These are phyloP conservation scores for Penicillium sp. DNA, from an alignment of 2,329 filamentous ascomycete genomes.

Conservation along the genomic window DNA sequence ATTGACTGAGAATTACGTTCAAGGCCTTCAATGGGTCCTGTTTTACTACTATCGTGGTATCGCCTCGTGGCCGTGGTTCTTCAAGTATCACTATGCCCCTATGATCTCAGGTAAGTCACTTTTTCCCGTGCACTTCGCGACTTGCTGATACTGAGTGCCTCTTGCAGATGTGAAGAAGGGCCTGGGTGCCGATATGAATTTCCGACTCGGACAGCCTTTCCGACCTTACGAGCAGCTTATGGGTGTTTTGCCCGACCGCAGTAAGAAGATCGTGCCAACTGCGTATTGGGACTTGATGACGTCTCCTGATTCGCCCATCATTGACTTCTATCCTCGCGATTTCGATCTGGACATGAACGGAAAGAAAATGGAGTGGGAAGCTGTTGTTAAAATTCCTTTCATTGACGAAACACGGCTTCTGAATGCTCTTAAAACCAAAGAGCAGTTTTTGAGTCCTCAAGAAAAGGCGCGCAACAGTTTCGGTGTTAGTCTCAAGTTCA, in stretches of 20 bases:
- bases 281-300: slow-evolving; percentile 94
- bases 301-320: slow-evolving; percentile 79
- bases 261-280: slow-evolving; percentile 87
- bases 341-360: slow-evolving; percentile 99
- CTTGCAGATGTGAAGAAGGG: slow-evolving; percentile 75
- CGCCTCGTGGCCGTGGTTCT: slow-evolving; percentile 98
- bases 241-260: slow-evolving; percentile 94
- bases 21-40: slow-evolving; percentile 95
- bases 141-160: slow-evolving; percentile 16
- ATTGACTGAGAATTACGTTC: slow-evolving; percentile 91
- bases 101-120: slow-evolving; percentile 70
- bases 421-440: slow-evolving; percentile 77
- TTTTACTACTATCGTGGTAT: slow-evolving; percentile 98
- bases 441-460: slow-evolving; percentile 67
- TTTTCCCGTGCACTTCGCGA: neutral
- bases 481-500: slow-evolving; percentile 88
- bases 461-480: slow-evolving; percentile 84
- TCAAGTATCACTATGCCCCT: slow-evolving; percentile 91
- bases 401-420: slow-evolving; percentile 88
- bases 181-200: slow-evolving; percentile 78
- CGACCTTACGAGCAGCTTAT: slow-evolving; percentile 93
- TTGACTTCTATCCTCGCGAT: slow-evolving; percentile 95
- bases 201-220: slow-evolving; percentile 92
- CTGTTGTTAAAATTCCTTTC: slow-evolving; percentile 97
- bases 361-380: slow-evolving; percentile 99